These are phyloP conservation scores for Sclerotinia spermophila DNA, from an alignment of 2,329 filamentous ascomycete species.

Conservation along the genomic window DNA sequence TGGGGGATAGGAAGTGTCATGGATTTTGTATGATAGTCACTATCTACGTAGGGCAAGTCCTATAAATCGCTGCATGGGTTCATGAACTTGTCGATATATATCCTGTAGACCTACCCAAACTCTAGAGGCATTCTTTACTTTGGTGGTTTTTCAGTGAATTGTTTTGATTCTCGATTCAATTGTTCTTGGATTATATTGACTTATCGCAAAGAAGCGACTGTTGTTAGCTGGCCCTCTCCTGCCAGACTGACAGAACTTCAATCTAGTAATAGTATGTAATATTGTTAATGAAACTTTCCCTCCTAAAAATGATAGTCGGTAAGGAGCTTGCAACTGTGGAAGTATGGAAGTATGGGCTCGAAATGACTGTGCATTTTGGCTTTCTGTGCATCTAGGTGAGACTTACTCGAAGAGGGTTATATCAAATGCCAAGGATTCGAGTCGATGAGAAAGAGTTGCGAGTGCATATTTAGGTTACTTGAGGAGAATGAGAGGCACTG, in stretches of 20 bases:
- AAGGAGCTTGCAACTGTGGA: neutral
- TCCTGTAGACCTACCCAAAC: too few species aligned
- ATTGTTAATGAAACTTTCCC: neutral
- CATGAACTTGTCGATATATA: too few species aligned
- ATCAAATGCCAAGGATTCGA: neutral
- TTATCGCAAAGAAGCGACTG: neutral
- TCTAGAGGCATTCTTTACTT: neutral
- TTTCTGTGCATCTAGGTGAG: neutral
- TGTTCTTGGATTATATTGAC: neutral
- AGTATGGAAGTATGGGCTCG: neutral
- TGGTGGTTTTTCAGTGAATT: neutral
- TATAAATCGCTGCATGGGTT: too few species aligned
- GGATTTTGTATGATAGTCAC: too few species aligned
- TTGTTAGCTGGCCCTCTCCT: accelerated
- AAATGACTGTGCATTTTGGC: neutral
- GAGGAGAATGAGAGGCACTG: neutral
- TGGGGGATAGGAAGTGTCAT: neutral
- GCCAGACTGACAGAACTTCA: neutral
- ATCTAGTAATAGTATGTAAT: neutral
- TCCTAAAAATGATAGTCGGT: neutral
- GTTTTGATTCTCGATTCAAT: neutral
- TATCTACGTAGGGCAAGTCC: too few species aligned
- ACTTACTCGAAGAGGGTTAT: neutral
- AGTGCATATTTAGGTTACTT: neutral
- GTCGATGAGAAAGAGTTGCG: neutral